Base-by-base conservation (phyloP, 352 stramenopile species). In the Halophytophthora polymorphica region DNA sequence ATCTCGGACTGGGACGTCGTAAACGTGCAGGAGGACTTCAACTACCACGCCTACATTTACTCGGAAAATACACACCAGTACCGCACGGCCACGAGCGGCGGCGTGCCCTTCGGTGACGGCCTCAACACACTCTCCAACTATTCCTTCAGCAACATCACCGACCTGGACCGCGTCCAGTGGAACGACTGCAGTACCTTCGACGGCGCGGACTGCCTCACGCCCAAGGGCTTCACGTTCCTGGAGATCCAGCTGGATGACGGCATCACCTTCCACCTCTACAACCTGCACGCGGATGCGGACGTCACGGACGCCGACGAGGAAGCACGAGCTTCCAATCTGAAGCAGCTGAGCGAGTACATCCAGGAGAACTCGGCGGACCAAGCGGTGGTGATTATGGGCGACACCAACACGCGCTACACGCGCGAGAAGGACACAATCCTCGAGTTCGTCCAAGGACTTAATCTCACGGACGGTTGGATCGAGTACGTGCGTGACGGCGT, bases 341-440 rank as follows among this genome's bases (percentile, higher is more conserved):
- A 75, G 38, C 72, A 83, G 43, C 11, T 83, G 25, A 63, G 64
- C 7, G 72, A 73, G 11, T 80, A 71, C 50, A 74, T 77, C 15
- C 45, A 51, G 2, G 51, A 56, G 14, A 71, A 78, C 44, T 83
- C 69, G 2, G 71, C 66, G 39, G 66, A 72, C 42, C 66, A 77
- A 37, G 64, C 69, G 0, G 64, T 80, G 1, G 52, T 83, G 22
- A 60, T 83, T 34, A 78, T 83, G 61, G 69, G 72, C 17, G 72
- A 83, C 46, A 83, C 69, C 37, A 80, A 80, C 57, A 80, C 71
- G 15, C 62, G 68, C 28, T 83, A 78, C 58, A 83, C 72, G 11
- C 72, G 72, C 18, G 25, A 56, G 15, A 43, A 45, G 10, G 71
- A 83, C 60, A 78, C 64, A 21, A 74, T 77, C 40, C 45, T 43